phyloP scores from a whole-genome alignment of 371 early-diverging fungal species.

The Actinomortierella ambigua region DNA sequence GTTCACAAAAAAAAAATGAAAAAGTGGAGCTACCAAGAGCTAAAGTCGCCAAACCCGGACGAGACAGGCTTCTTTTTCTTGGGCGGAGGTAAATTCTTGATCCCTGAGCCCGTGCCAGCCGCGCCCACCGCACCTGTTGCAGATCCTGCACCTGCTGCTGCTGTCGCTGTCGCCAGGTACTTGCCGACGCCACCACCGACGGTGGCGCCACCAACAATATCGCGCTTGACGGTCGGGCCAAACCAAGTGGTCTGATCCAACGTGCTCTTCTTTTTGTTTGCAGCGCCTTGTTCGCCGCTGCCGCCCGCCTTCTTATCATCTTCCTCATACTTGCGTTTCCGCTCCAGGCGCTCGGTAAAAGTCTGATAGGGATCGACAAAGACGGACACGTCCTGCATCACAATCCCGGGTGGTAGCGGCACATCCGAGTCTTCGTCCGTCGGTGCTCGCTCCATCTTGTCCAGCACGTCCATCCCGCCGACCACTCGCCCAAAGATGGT shows the following conservation, averaged over 20 bases:
- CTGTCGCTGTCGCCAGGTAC: slow-evolving; percentile 57
- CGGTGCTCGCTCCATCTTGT: slow-evolving; percentile 76
- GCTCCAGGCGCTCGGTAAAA: slow-evolving; percentile 63
- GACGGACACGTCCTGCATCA: slow-evolving; percentile 72
- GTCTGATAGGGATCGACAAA: slow-evolving; percentile 89
- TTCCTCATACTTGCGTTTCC: slow-evolving; percentile 59
- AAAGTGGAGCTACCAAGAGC: slow-evolving; percentile 49
- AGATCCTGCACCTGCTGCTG: slow-evolving; percentile 11
- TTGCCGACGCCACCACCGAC: slow-evolving; percentile 64
- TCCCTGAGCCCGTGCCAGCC: slow-evolving; percentile 6
- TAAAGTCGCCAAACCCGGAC: slow-evolving; percentile 61
- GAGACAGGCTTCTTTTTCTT: slow-evolving; percentile 47
- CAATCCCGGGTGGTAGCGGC: slow-evolving; percentile 71
- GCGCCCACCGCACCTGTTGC: slow-evolving; percentile 15
- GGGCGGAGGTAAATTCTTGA: slow-evolving; percentile 18
- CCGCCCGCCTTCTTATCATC: slow-evolving; percentile 48
- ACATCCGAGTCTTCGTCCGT: slow-evolving; percentile 72
- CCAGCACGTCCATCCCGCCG: slow-evolving; percentile 82
- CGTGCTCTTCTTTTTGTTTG: slow-evolving; percentile 44
- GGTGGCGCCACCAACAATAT: slow-evolving; percentile 25
- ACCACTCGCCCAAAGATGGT: slow-evolving; percentile 90
- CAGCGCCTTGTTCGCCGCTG: slow-evolving; percentile 7
- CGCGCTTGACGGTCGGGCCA: slow-evolving; percentile 61
- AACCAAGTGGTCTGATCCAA: slow-evolving; percentile 71
- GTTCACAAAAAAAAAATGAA: too few species aligned